A percentile compares a stretch with the other conserved stretches of the same genome.
Conservation (phyloP, 1,284 basidiomycete genomes). For the Cutaneotrichosporon sp. region DNA sequence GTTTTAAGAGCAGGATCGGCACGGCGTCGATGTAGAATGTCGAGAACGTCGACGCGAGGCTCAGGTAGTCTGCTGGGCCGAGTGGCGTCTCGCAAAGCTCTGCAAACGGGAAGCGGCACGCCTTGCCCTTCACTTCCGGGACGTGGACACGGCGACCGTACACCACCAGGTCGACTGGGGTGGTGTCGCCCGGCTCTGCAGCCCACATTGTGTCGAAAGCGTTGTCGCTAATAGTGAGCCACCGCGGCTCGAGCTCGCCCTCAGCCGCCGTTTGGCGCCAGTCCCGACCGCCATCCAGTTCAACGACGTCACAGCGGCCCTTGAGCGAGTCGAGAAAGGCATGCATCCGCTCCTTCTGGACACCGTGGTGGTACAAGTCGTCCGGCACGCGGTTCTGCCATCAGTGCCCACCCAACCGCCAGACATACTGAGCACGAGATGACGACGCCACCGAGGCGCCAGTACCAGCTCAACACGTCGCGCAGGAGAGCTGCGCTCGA, state of each 20-base stretch:
- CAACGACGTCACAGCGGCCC: conserved; percentile 62
- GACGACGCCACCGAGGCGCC: conserved; percentile 70
- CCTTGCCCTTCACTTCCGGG: conserved; percentile 56
- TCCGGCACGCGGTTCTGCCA: conserved; percentile 62
- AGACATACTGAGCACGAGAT: conserved; percentile 55
- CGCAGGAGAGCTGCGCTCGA: conserved; percentile 65
- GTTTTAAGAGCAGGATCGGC: conserved; percentile 59
- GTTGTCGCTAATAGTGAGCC: conserved; percentile 31
- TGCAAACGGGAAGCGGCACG: conserved; percentile 61
- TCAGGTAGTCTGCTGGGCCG: conserved; percentile 69
- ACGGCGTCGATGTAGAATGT: conserved; percentile 64
- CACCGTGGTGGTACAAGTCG: conserved; percentile 68
- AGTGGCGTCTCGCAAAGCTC: conserved; percentile 66
- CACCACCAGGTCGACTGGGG: conserved; percentile 48
- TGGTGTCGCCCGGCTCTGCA: conserved; percentile 22
- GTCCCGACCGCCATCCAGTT: conserved; percentile 58
- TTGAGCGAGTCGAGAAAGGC: conserved; percentile 66
- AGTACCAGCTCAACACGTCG: conserved; percentile 71
- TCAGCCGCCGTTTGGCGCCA: conserved; percentile 43
- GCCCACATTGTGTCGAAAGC: conserved; percentile 48
- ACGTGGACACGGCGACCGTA: conserved; percentile 60
- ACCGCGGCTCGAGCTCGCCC: conserved; percentile 19
- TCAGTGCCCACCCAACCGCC: background rate
- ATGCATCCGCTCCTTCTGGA: conserved; percentile 64
- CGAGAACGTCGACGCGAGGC: conserved; percentile 61